Evolutionary conservation across 495 filamentous ascomycete species (phyloP).

Genomic region (Podospora pseudocomata): DNA sequence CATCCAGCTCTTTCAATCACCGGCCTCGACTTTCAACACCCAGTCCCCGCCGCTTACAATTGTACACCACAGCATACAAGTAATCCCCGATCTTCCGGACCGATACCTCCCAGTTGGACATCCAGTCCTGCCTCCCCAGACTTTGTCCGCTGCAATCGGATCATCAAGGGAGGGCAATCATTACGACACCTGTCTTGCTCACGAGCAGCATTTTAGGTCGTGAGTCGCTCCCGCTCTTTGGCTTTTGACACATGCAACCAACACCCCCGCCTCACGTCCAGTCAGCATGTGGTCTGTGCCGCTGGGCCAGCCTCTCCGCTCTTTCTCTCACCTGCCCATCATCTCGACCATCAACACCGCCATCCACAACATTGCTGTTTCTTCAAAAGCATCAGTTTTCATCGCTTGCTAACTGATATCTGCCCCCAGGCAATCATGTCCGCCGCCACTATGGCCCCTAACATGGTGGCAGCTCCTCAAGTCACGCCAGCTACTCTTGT

Average conservation of each 20-base stretch:
- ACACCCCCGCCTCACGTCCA: not conserved
- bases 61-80: not conserved
- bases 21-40: constrained; percentile 9
- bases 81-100: not conserved
- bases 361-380: constrained; percentile 10
- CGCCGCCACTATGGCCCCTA: not conserved
- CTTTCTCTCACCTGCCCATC: constrained; percentile 3
- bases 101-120: not conserved
- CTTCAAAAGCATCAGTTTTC: constrained; percentile 4
- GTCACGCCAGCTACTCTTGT: constrained; percentile 70
- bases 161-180: constrained; percentile 11
- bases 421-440: not conserved
- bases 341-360: constrained; percentile 9
- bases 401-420: not conserved
- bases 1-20: constrained; percentile 2
- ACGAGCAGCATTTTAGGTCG: not conserved
- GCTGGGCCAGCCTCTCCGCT: not conserved
- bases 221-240: constrained; percentile 3
- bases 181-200: not conserved
- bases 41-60: not conserved
- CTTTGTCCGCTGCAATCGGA: constrained; percentile 6
- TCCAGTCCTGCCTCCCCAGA: constrained; percentile 2
- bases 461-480: constrained; percentile 52
- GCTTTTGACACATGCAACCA: constrained; percentile 5
- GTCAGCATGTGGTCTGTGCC: constrained; percentile 2